Base-by-base conservation (phyloP, 257 asterid species). In the Penstemon davidsonii region DNA sequence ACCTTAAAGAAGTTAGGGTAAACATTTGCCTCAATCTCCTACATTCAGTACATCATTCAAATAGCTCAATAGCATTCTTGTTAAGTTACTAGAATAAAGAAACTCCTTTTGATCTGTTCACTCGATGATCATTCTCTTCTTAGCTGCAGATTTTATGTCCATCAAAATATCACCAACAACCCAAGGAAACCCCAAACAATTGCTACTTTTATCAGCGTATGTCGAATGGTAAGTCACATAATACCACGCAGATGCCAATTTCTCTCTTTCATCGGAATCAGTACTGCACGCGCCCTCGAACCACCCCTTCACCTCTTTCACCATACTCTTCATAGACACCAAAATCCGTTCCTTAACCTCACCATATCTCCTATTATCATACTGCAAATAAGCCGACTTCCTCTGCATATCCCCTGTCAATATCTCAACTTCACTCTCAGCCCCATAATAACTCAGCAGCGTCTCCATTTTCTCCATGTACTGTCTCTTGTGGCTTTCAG, bases 181-280 rank as follows among this genome's bases (percentile, higher is more conserved):
- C 99, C 99, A 93, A 1, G 96, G 99, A 77, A 93, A 93, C 3
- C 97, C 95, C 75, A 90, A 76, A 71, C 95, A 90, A 64, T 84
- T 82, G 12, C 55, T 67, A 62, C 92, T 88, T 43, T 69, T 85
- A 12, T 62, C 40, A 4, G 74, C 73, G 59, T 87, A 81, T 42
- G 46, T 72, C 9, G 82, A 86, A 60, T 87, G 88, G 70, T 93
- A 93, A 5, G 96, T 84, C 18, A 88, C 95, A 51, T 79, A 67
- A 76, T 93, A 93, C 97, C 97, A 93, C 3, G 97, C 96, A 11
- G 99, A 83, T 4, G 96, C 96, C 91, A 90, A 39, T 52, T 83
- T 82, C 80, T 66, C 75, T 13, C 50, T 69, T 46, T 79, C 87
- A 0, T 7, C 80, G 56, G 60, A 76, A 4, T 18, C 38, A 56